Evolutionary conservation across 441 rosid genomes (phyloP).

Genomic region (Populus hybrid): DNA sequence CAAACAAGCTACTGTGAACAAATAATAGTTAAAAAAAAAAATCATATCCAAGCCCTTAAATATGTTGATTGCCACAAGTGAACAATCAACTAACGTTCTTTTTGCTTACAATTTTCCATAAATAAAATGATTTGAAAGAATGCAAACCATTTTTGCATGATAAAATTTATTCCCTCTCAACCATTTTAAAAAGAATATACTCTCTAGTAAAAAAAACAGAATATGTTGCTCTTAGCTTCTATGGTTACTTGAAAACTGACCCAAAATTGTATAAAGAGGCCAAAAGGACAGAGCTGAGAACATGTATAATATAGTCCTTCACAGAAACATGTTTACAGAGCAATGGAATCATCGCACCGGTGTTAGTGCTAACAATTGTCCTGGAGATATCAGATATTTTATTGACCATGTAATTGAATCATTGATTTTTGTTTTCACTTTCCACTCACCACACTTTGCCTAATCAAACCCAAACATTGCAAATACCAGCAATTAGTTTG

Average conservation of each 20-base stretch:
- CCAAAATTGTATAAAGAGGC: neutral
- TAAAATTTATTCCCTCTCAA: neutral
- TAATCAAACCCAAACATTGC: slow-evolving; percentile 27
- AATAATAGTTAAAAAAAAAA: neutral
- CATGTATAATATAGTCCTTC: neutral
- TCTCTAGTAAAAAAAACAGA: neutral
- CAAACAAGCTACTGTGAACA: neutral
- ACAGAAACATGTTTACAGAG: slow-evolving; percentile 4
- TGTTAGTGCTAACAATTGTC: slow-evolving; percentile 2
- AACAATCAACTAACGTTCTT: neutral
- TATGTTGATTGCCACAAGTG: neutral
- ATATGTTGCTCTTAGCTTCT: neutral
- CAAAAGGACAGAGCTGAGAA: neutral
- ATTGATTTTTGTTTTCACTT: slow-evolving; percentile 10
- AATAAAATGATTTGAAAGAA: neutral
- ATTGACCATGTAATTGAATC: neutral
- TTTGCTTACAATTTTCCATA: neutral
- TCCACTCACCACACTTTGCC: slow-evolving; percentile 28
- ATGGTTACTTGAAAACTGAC: neutral
- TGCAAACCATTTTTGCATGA: neutral
- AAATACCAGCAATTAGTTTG: slow-evolving; percentile 23
- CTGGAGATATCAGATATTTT: slow-evolving; percentile 7
- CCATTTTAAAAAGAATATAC: neutral
- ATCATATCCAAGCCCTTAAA: neutral
- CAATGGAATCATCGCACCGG: neutral